A percentile compares a stretch with the other conserved stretches of the same genome.
phyloP scores from a whole-genome alignment of 2,329 filamentous ascomycete genomes.

The Colletotrichum brevisporum region DNA sequence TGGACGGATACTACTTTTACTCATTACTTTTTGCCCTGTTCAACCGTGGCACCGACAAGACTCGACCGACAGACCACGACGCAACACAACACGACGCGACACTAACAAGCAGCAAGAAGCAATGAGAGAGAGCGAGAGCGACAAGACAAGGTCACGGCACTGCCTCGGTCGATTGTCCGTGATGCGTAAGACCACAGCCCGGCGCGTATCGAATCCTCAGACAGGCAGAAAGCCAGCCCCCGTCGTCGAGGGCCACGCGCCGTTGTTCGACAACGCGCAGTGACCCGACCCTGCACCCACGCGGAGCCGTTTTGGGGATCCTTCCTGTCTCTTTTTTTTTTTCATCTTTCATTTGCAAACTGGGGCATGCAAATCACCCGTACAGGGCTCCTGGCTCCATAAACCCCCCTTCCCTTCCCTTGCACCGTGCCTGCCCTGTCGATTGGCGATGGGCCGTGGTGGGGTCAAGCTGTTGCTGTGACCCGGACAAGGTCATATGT shows the following conservation, averaged over 20 bases:
- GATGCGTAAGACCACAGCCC: slow-evolving; percentile 8
- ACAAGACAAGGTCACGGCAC: slow-evolving; percentile 5
- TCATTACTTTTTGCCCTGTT: background rate
- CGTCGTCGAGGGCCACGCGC: background rate
- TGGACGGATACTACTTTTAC: no score
- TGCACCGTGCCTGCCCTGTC: slow-evolving; percentile 19
- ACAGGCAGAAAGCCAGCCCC: background rate
- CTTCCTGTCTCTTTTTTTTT: background rate
- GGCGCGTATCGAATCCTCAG: background rate
- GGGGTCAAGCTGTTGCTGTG: background rate
- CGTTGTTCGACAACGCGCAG: background rate
- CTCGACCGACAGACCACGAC: background rate
- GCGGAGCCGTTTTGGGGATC: background rate
- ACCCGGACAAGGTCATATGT: slow-evolving; percentile 18
- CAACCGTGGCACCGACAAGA: slow-evolving; percentile 1
- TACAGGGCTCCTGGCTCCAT: slow-evolving; percentile 10
- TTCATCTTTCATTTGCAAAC: background rate
- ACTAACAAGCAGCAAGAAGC: no score
- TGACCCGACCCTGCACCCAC: no score
- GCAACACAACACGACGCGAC: background rate
- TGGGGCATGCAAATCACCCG: background rate
- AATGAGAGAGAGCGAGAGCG: no score
- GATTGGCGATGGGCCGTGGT: slow-evolving; percentile 19
- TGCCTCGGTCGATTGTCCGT: slow-evolving; percentile 20
- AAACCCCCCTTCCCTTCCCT: background rate